Conservation (phyloP, 495 filamentous ascomycete species). For the Chaetomium cochliodes region DNA sequence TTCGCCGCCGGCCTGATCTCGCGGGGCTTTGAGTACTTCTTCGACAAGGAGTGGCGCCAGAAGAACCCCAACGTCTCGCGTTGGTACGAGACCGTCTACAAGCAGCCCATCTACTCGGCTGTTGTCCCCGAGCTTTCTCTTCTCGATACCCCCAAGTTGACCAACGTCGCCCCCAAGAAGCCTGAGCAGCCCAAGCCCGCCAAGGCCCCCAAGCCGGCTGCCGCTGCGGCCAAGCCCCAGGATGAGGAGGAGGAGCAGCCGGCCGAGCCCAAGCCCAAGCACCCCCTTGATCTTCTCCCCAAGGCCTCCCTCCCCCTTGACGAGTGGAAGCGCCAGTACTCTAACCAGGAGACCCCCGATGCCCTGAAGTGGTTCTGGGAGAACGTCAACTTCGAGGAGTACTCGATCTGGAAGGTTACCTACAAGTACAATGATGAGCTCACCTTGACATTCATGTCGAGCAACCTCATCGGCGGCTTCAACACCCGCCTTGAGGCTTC, state of each 20-base stretch:
- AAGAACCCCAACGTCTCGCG: conserved; percentile 80
- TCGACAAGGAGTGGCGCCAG: conserved; percentile 82
- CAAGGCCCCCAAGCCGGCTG: conserved; percentile 47
- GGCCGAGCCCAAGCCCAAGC: conserved; percentile 85
- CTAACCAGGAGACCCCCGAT: conserved; percentile 86
- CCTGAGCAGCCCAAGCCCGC: conserved; percentile 52
- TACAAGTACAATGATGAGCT: conserved; percentile 99
- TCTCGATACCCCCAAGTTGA: conserved; percentile 77
- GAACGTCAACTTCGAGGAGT: conserved; percentile 86
- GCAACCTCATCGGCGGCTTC: conserved; percentile 96
- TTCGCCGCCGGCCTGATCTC: conserved; percentile 74
- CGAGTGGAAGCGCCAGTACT: conserved; percentile 98
- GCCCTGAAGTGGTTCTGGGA: conserved; percentile 99
- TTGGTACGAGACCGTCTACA: conserved; percentile 92
- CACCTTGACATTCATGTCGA: conserved; percentile 95
- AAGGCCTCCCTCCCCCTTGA: conserved; percentile 80
- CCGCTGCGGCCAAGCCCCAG: conserved; percentile 44
- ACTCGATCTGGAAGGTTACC: conserved; percentile 85
- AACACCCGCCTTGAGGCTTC: conserved; percentile 95
- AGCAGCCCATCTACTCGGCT: conserved; percentile 83
- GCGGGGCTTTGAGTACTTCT: conserved; percentile 82
- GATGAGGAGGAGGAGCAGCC: conserved; percentile 64
- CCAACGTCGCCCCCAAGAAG: conserved; percentile 90
- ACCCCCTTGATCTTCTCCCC: conserved; percentile 85
- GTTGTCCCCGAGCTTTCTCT: conserved; percentile 70